Conservation (phyloP, 352 stramenopile species). For the Pythium aquatile region DNA sequence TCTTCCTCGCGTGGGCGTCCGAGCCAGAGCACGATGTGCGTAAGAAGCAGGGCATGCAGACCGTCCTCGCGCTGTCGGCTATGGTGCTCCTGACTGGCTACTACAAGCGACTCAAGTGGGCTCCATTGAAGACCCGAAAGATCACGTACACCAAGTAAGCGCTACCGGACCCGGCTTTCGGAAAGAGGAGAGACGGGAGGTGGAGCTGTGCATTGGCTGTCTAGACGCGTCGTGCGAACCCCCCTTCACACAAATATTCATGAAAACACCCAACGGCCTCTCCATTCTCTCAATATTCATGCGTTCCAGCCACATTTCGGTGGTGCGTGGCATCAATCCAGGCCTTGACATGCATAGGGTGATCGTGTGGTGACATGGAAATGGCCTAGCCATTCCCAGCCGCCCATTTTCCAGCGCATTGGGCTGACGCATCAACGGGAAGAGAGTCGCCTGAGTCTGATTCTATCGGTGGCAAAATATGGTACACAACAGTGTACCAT, state of each 20-base stretch:
- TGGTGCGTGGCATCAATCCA: background rate
- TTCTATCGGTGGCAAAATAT: background rate
- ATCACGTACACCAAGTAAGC: slow-evolving; percentile 97
- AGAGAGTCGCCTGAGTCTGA: background rate
- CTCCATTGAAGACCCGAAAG: slow-evolving; percentile 97
- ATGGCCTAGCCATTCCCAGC: slow-evolving; percentile 11
- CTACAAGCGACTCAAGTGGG: slow-evolving; percentile 99
- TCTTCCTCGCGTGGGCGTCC: slow-evolving; percentile 97
- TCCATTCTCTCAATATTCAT: too few species aligned
- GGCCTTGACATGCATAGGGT: background rate
- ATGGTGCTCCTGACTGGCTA: slow-evolving; percentile 94
- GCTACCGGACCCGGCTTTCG: slow-evolving; percentile 8
- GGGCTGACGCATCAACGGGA: background rate
- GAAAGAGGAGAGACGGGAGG: slow-evolving; percentile 18
- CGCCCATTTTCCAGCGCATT: slow-evolving; percentile 20
- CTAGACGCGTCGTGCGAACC: slow-evolving; percentile 27
- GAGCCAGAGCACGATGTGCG: slow-evolving; percentile 98
- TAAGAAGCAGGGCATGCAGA: slow-evolving; percentile 97
- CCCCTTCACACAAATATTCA: slow-evolving; percentile 24
- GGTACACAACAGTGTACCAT: slow-evolving; percentile 12
- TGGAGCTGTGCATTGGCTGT: slow-evolving; percentile 26
- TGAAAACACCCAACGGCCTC: slow-evolving; percentile 16
- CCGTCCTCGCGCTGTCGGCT: slow-evolving; percentile 89
- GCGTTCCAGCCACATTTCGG: background rate
- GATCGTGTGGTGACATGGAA: background rate